Conservation (phyloP, 2,329 filamentous ascomycete genomes). For the Cylindrodendrum hubeiense region DNA sequence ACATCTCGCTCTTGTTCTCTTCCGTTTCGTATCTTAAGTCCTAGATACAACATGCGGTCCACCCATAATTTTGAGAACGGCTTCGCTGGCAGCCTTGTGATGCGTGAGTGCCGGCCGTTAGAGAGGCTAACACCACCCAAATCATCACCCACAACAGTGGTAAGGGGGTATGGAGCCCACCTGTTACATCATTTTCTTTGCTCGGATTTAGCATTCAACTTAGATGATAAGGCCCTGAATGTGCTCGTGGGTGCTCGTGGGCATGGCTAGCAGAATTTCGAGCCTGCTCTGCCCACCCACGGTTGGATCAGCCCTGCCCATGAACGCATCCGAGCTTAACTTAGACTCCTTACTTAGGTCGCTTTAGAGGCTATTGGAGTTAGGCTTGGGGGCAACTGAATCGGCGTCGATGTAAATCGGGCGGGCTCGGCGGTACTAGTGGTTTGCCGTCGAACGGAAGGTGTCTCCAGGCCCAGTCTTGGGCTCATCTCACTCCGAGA, state of each 20-base stretch:
- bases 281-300: no score
- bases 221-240: slow-evolving; percentile 12
- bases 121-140: not conserved
- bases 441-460: not conserved
- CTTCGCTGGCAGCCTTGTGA: no score
- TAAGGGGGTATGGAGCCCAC: not conserved
- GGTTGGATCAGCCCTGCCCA: no score
- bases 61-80: not conserved
- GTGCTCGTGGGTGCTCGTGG: slow-evolving; percentile 13
- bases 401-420: not conserved
- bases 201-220: not conserved
- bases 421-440: not conserved
- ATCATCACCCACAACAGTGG: no score
- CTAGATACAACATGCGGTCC: not conserved
- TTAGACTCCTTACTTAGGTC: slow-evolving; percentile 19
- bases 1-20: not conserved
- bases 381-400: slow-evolving; percentile 4
- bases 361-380: slow-evolving; percentile 16
- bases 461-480: slow-evolving; percentile 24
- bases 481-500: slow-evolving; percentile 11
- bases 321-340: slow-evolving; percentile 20
- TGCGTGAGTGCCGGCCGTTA: not conserved
- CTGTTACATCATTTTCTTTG: not conserved
- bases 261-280: no score
- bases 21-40: not conserved